These are phyloP conservation scores for Colletotrichum sansevieriae DNA, from an alignment of 2,329 filamentous ascomycete species.

Conservation along the genomic window DNA sequence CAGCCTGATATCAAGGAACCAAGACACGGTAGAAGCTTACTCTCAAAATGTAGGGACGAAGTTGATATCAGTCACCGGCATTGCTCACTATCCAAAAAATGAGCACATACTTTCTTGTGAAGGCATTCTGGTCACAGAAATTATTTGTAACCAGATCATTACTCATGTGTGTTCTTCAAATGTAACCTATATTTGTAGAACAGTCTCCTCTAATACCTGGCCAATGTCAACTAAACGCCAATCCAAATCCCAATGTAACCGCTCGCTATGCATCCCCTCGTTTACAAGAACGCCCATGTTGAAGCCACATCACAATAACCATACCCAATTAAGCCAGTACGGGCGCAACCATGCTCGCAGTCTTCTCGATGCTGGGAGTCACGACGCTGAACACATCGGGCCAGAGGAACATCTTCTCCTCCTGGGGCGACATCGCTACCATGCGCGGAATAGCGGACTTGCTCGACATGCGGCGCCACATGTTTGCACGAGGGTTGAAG, in stretches of 20 bases:
- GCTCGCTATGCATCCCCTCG: slow-evolving; percentile 37
- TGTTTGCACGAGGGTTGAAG: slow-evolving; percentile 77
- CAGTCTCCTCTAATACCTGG: not conserved
- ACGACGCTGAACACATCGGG: slow-evolving; percentile 67
- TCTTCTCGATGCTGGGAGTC: slow-evolving; percentile 46
- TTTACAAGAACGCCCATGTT: not conserved
- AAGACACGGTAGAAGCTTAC: no score
- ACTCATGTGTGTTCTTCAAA: not conserved
- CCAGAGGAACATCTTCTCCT: slow-evolving; percentile 75
- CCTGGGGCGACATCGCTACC: slow-evolving; percentile 57
- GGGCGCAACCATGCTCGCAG: slow-evolving; percentile 22
- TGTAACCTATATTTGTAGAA: not conserved
- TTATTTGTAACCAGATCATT: no score
- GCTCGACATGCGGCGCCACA: slow-evolving; percentile 75
- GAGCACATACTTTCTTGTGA: no score
- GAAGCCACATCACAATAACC: not conserved
- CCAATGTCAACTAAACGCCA: slow-evolving; percentile 2
- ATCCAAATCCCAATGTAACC: not conserved
- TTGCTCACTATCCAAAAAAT: no score
- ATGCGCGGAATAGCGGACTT: slow-evolving; percentile 62
- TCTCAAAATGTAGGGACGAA: no score
- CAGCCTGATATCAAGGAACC: no score
- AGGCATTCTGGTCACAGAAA: no score
- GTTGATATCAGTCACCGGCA: no score
- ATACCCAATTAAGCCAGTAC: slow-evolving; percentile 14